Evolutionary conservation across 2,329 filamentous ascomycete species (phyloP), one percentile per base, ranked within the genome.

Genomic region (Byssothecium circinans): DNA sequence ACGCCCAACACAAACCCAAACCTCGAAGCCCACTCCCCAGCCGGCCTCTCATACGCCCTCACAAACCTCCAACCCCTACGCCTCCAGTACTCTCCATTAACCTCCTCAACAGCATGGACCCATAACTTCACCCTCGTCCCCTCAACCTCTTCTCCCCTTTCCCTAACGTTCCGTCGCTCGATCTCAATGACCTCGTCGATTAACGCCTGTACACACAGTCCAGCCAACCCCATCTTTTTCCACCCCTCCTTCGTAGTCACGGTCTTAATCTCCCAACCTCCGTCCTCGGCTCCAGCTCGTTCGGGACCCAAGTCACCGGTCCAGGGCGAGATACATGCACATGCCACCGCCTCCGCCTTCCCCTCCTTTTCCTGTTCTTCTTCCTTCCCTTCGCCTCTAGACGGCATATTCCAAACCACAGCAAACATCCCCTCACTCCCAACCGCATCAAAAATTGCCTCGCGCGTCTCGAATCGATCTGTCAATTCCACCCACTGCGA

Each of bases 61-160:
- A 48, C 40, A 36, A 44, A 23, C 33, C 20, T 34, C 35, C 35
- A 51, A 4, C 45, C 41, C 22, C 41, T 51, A 11, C 36, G 25
- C 38, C 41, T 23, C 44, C 49, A 51, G 37, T 51, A 51, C 33
- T 15, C 44, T 6, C 49, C 40, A 35, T 47, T 48, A n/a, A 47
- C 14, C 8, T 43, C 27, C 6, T 48, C 49, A 4, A 46, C 41
- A 30, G 37, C 37, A 25, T 48, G 41, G 14, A 51, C 17, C 44
- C 49, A 48, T 12, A 45, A 12, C 18, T 20, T 46, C 22, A 45
- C 8, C n/a, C 34, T 42, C 15, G 5, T 8, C 32, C 20, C 25
- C 33, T 27, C 33, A 8, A 27, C 33, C 18, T 23, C 33, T 37
- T 18, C 18, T n/a, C 29, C 33, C 37, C 27, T 41, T 23, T 25